phyloP scores from a whole-genome alignment of 345 rosid species.

The Kandelia obovata region DNA sequence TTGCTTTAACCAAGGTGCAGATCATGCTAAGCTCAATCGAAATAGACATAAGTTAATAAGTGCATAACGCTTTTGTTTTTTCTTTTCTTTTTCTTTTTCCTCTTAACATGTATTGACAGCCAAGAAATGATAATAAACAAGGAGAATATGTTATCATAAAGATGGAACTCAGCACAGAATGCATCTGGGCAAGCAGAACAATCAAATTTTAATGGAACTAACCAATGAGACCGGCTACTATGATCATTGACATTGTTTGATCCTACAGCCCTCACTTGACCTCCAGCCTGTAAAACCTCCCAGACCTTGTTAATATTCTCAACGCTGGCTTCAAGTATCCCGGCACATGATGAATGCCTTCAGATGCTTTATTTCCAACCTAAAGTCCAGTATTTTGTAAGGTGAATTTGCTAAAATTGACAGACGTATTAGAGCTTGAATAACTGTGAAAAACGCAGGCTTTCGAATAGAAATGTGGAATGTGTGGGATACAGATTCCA shows the following conservation, averaged over 20 bases:
- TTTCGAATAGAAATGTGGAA: neutral
- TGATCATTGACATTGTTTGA: conserved; percentile 26
- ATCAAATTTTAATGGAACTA: neutral
- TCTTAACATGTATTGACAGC: too few relatives aligned
- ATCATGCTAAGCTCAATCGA: conserved; percentile 8
- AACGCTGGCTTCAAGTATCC: conserved; percentile 19
- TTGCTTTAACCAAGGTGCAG: conserved; percentile 19
- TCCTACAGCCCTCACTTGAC: conserved; percentile 21
- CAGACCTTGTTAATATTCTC: conserved; percentile 18
- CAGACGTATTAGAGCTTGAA: too few relatives aligned
- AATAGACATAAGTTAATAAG: too few relatives aligned
- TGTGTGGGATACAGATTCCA: neutral
- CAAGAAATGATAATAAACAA: neutral
- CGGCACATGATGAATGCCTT: conserved; percentile 24
- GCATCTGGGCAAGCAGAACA: neutral
- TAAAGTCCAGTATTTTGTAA: neutral
- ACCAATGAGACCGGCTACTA: conserved; percentile 29
- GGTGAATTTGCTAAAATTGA: neutral
- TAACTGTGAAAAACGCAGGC: neutral
- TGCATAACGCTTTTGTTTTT: neutral
- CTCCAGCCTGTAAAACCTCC: conserved; percentile 20
- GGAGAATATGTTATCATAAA: neutral
- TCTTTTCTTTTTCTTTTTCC: too few relatives aligned
- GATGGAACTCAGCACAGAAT: neutral
- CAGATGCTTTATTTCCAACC: conserved; percentile 26